Evolutionary conservation across 352 stramenopile species (phyloP).

Genomic region (Lagenidium giganteum): DNA sequence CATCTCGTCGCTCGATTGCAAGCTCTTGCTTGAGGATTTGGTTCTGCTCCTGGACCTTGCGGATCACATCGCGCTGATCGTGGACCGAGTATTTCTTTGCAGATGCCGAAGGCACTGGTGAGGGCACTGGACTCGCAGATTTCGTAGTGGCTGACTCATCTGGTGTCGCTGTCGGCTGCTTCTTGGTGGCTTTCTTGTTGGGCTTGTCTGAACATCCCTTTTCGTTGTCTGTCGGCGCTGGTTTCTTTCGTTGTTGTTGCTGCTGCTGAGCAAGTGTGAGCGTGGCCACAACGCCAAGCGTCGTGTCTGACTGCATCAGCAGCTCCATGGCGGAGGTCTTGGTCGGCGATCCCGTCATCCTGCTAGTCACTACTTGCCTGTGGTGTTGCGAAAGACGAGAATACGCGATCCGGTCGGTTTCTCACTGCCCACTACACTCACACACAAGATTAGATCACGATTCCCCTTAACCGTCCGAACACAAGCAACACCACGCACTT

Average conservation of each 20-base stretch:
- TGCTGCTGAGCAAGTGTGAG: slow-evolving; percentile 36
- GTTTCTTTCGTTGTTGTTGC: slow-evolving; percentile 3
- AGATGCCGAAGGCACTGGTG: slow-evolving; percentile 1
- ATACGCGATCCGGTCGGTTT: too few relatives aligned
- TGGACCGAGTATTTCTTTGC: slow-evolving; percentile 58
- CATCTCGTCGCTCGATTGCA: slow-evolving; percentile 59
- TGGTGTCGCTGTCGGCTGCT: slow-evolving; percentile 7
- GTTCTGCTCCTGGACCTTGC: slow-evolving; percentile 67
- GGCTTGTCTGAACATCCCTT: background rate
- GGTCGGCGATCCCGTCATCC: background rate
- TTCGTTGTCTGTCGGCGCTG: background rate
- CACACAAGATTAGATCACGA: too few relatives aligned
- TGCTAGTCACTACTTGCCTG: too few relatives aligned
- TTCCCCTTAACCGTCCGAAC: too few relatives aligned
- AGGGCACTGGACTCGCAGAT: slow-evolving; percentile 1
- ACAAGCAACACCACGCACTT: too few relatives aligned
- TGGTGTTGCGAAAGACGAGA: too few relatives aligned
- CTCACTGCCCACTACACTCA: too few relatives aligned
- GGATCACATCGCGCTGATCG: slow-evolving; percentile 65
- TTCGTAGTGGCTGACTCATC: background rate
- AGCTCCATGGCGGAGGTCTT: slow-evolving; percentile 19
- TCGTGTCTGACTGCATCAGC: slow-evolving; percentile 35
- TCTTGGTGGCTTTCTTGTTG: slow-evolving; percentile 6
- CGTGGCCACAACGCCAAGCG: slow-evolving; percentile 47
- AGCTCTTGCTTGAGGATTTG: slow-evolving; percentile 73